Conservation (phyloP, 345 rosid species). For the Eucalyptus cladocalyx region DNA sequence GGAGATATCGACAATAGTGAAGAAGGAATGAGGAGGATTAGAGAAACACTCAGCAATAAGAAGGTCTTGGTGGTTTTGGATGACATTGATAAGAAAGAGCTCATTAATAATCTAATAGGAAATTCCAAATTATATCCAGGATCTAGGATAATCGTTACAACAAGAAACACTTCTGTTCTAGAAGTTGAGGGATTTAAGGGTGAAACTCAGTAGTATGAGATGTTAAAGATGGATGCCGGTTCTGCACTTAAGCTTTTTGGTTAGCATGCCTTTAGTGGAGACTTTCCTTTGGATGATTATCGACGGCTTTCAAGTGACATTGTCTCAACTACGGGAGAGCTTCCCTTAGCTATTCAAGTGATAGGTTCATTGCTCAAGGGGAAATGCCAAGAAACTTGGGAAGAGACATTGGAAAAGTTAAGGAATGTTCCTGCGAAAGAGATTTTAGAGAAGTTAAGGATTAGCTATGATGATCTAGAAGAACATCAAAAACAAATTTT, state of each 20-base stretch:
- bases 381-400: not conserved
- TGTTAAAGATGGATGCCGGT: not conserved
- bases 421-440: not conserved
- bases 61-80: not conserved
- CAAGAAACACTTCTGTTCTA: fast-evolving
- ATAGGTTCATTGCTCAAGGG: not conserved
- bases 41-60: not conserved
- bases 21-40: not conserved
- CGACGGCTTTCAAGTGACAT: not conserved
- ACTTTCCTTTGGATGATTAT: not conserved
- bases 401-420: not conserved
- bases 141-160: not conserved
- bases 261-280: not conserved
- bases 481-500: too few species aligned
- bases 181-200: not conserved
- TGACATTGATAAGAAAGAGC: not conserved
- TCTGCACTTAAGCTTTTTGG: not conserved
- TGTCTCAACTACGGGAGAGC: not conserved
- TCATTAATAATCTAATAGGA: not conserved
- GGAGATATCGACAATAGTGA: not conserved
- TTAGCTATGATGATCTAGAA: too few species aligned
- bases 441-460: too few species aligned
- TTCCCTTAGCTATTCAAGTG: not conserved
- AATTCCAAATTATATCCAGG: fast-evolving
- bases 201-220: not conserved